Evolutionary conservation across 306 rosid genomes (phyloP).

Genomic region (Casuarina equisetifolia): DNA sequence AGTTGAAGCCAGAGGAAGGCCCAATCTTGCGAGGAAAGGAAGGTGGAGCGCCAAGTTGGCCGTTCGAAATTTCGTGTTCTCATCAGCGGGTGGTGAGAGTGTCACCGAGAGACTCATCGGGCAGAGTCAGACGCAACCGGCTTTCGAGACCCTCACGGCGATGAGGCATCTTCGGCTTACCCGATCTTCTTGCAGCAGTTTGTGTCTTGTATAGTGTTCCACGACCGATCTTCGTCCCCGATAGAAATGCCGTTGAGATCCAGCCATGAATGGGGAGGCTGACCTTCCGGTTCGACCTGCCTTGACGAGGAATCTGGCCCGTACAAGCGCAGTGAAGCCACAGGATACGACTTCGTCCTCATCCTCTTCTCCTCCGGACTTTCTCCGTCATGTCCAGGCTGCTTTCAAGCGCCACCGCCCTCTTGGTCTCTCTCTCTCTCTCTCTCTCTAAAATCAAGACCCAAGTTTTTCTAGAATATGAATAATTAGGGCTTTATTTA

Average conservation of each 20-base stretch:
- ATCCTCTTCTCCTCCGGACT: constrained; percentile 59
- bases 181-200: constrained; percentile 8
- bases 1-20: not conserved
- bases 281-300: constrained; percentile 48
- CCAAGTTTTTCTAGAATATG: not conserved
- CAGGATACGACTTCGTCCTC: constrained; percentile 41
- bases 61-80: constrained; percentile 26
- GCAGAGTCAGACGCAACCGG: not conserved
- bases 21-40: not conserved
- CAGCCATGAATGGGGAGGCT: constrained; percentile 90
- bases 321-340: constrained; percentile 27
- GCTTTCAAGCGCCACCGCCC: constrained; percentile 67
- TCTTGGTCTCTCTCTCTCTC: constrained; percentile 35
- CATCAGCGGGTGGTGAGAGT: not conserved
- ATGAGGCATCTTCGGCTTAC: not conserved
- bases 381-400: constrained; percentile 54
- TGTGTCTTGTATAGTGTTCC: not conserved
- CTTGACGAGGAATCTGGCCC: constrained; percentile 27
- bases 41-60: constrained; percentile 25
- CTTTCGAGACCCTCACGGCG: not conserved
- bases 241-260: constrained; percentile 62
- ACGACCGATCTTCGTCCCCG: not conserved
- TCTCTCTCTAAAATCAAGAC: constrained; percentile 1
- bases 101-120: not conserved
- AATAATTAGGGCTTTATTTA: not conserved